Conservation (phyloP, 306 rosid genomes). For the Malus sylvestris region DNA sequence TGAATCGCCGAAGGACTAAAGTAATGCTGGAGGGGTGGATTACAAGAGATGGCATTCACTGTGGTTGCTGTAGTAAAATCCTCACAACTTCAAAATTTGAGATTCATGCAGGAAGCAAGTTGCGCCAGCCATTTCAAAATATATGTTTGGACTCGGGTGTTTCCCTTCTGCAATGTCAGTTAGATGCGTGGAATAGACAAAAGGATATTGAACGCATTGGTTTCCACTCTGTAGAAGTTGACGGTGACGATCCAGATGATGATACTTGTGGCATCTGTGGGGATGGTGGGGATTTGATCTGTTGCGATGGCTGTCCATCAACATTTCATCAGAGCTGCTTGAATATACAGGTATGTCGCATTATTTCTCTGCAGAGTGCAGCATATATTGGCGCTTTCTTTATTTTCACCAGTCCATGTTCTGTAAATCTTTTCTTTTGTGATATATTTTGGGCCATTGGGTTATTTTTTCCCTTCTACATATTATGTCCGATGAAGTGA, state of each 20-base stretch:
- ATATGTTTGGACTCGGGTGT: conserved; percentile 83
- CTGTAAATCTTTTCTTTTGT: background rate
- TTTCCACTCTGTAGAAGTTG: conserved; percentile 60
- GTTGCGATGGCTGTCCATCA: conserved; percentile 96
- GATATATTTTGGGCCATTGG: background rate
- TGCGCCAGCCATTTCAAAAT: conserved; percentile 87
- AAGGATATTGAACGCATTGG: conserved; percentile 49
- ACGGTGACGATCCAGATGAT: conserved; percentile 91
- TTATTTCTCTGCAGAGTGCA: conserved; percentile 5
- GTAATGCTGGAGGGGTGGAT: conserved; percentile 93
- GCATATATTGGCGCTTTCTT: background rate
- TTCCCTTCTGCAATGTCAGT: conserved; percentile 87
- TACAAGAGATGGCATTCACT: conserved; percentile 90
- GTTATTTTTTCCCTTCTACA: background rate
- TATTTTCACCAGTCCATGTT: background rate
- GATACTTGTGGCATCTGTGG: conserved; percentile 95
- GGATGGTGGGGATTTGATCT: conserved; percentile 94
- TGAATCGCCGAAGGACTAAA: conserved; percentile 66
- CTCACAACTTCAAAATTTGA: conserved; percentile 88
- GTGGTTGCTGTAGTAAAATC: conserved; percentile 95
- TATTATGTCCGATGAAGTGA: background rate
- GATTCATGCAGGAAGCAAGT: conserved; percentile 91
- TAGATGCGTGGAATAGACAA: conserved; percentile 85
- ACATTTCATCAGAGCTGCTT: conserved; percentile 90
- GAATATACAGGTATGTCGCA: conserved; percentile 50